These are phyloP conservation scores for Cyberlindnera saturnus DNA, from an alignment of 805 yeast genomes.

Conservation along the genomic window DNA sequence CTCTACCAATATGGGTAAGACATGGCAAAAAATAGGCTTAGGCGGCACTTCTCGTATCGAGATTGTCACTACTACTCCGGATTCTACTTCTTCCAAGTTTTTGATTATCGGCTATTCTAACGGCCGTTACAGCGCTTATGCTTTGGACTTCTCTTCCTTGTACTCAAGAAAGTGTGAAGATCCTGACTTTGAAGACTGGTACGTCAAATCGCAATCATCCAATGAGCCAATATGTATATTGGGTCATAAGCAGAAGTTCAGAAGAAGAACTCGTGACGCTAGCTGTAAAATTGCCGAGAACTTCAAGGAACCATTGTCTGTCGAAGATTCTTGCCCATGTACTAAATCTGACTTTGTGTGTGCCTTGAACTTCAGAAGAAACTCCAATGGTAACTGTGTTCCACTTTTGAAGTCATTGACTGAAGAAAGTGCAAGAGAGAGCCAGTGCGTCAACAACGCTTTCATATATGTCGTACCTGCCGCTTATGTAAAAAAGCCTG, in stretches of 20 bases:
- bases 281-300: conserved; percentile 43
- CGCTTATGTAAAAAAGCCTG: conserved; percentile 38
- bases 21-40: conserved; percentile 52
- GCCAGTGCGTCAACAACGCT: conserved; percentile 25
- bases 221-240: conserved; percentile 44
- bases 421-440: conserved; percentile 22
- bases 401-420: conserved; percentile 21
- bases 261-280: conserved; percentile 58
- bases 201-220: conserved; percentile 35
- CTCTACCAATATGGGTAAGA: conserved; percentile 67
- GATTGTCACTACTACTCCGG: conserved; percentile 51
- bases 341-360: conserved; percentile 67
- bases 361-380: conserved; percentile 40
- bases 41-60: conserved; percentile 37
- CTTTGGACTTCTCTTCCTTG: conserved; percentile 52
- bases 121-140: conserved; percentile 20
- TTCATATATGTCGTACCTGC: conserved; percentile 21
- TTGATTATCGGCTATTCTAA: conserved; percentile 38
- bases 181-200: conserved; percentile 60
- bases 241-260: conserved; percentile 62
- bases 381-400: conserved; percentile 41
- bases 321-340: conserved; percentile 59
- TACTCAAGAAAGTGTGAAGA: conserved; percentile 35
- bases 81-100: conserved; percentile 62
- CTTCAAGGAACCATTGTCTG: conserved; percentile 31